Evolutionary conservation across 352 stramenopile species (phyloP), one percentile per base, ranked within the genome.

Genomic region (Globisporangium yorkense): DNA sequence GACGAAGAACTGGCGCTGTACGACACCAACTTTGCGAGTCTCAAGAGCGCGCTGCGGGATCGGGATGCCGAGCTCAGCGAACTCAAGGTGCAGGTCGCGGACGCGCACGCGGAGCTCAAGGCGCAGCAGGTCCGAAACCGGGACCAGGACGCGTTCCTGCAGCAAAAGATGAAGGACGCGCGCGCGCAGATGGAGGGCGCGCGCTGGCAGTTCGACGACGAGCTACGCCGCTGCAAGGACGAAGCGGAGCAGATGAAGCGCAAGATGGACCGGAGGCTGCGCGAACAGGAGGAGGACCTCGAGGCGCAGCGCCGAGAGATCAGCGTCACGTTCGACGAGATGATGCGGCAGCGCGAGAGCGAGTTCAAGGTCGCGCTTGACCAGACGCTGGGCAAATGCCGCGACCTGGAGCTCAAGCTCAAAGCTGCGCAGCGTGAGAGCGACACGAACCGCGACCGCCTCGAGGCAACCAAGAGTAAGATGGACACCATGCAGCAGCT

Each of bases 1-100:
- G 89, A 97, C 61, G 86, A 94, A 57, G 89, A 97, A 64, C 73
- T 97, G 24, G 75, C 76, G 45, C 67, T 89, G 33, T 97, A 96
- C 70, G 89, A 97, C 62, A 73, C 73, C 41, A 90, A 89, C 57
- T 90, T 97, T 53, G 77, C 77, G 27, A 74, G 74, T 2, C 57
- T 97, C 16, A 92, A 96, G 61, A 71, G 63, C 35, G 68, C 84
- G 7, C 44, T 97, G 40, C 69, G 83, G 54, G 88, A 96, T 40
- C 84, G 82, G 45, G 76, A 89, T 51, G 66, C 63, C 16, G 80
- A 91, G 35, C 49, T 84, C 31, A 89, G 81, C 62, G 82, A 96
- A 40, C 67, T 86, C 13, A 69, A 78, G 59, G 77, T 77, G 0
- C 70, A 83, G 51, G 49, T 79, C 16, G 80, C 76, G 0, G 79